These are phyloP conservation scores for Zasmidium citrigriseum DNA, from an alignment of 2,329 filamentous ascomycete species.

Conservation along the genomic window DNA sequence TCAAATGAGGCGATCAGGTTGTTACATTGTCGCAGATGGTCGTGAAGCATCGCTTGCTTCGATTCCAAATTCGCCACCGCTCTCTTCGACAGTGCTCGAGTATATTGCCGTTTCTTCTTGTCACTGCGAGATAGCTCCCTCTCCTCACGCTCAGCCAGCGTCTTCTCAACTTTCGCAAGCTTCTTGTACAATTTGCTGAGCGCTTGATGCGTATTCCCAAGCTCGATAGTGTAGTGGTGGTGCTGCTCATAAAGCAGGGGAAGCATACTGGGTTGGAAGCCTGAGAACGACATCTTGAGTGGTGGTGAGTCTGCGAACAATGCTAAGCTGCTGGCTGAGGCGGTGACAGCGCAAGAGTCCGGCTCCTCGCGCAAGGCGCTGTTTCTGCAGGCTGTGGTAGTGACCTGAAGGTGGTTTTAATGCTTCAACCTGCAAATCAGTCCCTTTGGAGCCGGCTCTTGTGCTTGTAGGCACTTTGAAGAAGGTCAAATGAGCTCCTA, in stretches of 20 bases:
- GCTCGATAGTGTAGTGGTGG: conserved; percentile 27
- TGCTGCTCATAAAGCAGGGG: conserved; percentile 29
- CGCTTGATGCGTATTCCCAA: conserved; percentile 28
- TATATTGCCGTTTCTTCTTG: conserved; percentile 33
- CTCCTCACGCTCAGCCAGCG: conserved; percentile 24
- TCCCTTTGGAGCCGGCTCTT: conserved; percentile 22
- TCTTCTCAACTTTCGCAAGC: conserved; percentile 26
- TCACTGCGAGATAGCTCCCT: conserved; percentile 25
- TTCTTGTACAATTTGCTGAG: conserved; percentile 33
- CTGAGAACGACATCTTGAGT: conserved; percentile 15
- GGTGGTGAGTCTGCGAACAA: conserved; percentile 9
- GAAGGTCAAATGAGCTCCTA: conserved; percentile 14
- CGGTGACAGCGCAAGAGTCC: conserved; percentile 25
- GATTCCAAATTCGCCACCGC: conserved; percentile 24
- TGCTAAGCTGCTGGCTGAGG: neutral
- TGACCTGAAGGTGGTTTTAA: neutral
- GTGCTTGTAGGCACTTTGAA: conserved; percentile 17
- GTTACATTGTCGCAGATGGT: conserved; percentile 28
- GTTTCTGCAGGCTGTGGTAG: neutral
- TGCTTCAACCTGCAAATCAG: neutral
- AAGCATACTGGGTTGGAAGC: conserved; percentile 22
- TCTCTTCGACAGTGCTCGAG: conserved; percentile 23
- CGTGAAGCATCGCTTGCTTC: conserved; percentile 27
- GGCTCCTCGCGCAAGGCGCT: conserved; percentile 22
- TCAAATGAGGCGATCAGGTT: conserved; percentile 28